phyloP scores from a whole-genome alignment of 2,329 filamentous ascomycete species.

The Cladorrhinum sp. region DNA sequence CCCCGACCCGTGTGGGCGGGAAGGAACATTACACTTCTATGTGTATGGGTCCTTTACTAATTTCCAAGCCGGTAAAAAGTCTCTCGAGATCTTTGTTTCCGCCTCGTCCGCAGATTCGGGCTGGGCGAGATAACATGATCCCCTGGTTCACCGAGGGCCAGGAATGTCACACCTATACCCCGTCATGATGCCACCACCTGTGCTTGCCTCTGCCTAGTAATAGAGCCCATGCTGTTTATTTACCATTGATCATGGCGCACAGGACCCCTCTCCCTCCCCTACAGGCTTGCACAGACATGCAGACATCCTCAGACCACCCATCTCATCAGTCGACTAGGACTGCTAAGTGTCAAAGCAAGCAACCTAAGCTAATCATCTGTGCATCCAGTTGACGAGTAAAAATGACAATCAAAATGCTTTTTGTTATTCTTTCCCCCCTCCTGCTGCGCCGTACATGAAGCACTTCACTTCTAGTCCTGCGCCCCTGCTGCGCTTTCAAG shows the following conservation, averaged over 20 bases:
- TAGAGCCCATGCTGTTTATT: not conserved
- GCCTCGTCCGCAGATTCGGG: not conserved
- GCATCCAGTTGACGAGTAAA: not conserved
- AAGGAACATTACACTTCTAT: too few relatives aligned
- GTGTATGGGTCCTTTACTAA: too few relatives aligned
- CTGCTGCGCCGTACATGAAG: not conserved
- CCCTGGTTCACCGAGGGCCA: too few relatives aligned
- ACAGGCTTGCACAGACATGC: too few relatives aligned
- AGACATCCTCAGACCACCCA: not conserved
- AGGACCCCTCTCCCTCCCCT: not conserved
- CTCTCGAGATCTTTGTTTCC: not conserved
- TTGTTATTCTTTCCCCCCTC: not conserved
- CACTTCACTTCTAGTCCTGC: not conserved
- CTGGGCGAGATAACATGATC: too few relatives aligned
- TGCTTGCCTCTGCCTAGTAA: too few relatives aligned
- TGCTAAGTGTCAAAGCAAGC: not conserved
- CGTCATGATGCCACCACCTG: too few relatives aligned
- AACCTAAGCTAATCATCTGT: not conserved
- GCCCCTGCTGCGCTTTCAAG: not conserved
- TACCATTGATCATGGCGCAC: not conserved
- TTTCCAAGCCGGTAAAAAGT: not conserved
- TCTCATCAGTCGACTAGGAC: not conserved
- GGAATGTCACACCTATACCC: too few relatives aligned
- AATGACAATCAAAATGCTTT: not conserved
- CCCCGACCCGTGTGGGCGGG: too few relatives aligned